A percentile compares a stretch with the other conserved stretches of the same genome.
phyloP scores from a whole-genome alignment of 1,284 basidiomycete genomes.

The Naganishia cerealis region DNA sequence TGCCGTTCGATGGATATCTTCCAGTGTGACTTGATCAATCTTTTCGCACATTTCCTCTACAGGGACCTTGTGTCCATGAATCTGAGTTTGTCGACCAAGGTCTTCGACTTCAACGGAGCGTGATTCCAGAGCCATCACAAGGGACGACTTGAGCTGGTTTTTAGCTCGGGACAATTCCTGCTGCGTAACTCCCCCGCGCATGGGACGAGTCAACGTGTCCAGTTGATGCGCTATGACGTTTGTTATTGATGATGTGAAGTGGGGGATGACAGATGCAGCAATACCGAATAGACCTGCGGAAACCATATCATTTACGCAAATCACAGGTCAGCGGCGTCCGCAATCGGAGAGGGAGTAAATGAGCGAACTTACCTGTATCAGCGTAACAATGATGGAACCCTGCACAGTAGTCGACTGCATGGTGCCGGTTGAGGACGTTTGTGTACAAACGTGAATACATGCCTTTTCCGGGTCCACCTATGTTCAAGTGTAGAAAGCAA shows the following conservation, averaged over 20 bases:
- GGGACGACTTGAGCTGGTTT: constrained; percentile 89
- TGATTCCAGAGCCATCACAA: constrained; percentile 96
- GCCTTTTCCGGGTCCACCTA: constrained; percentile 89
- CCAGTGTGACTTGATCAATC: constrained; percentile 77
- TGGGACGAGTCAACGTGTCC: constrained; percentile 55
- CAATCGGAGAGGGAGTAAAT: neutral
- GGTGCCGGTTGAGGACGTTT: constrained; percentile 92
- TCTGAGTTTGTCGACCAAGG: constrained; percentile 71
- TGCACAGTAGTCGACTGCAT: constrained; percentile 93
- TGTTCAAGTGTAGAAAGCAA: constrained; percentile 35
- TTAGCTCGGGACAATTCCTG: constrained; percentile 80
- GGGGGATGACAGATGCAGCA: constrained; percentile 81
- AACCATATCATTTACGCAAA: neutral
- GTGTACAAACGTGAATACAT: constrained; percentile 98
- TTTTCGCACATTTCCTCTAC: constrained; percentile 87
- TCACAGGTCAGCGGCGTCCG: neutral
- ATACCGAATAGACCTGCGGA: constrained; percentile 79
- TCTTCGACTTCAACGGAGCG: constrained; percentile 82
- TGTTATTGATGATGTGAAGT: constrained; percentile 66
- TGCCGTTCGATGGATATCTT: constrained; percentile 54
- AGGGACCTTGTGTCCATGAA: constrained; percentile 84
- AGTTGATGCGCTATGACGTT: constrained; percentile 82
- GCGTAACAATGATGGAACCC: constrained; percentile 98
- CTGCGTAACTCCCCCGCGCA: constrained; percentile 49
- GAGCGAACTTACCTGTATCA: constrained; percentile 60